These are phyloP conservation scores for Nicotiana rustica DNA, from an alignment of 305 asterid genomes.

Conservation along the genomic window DNA sequence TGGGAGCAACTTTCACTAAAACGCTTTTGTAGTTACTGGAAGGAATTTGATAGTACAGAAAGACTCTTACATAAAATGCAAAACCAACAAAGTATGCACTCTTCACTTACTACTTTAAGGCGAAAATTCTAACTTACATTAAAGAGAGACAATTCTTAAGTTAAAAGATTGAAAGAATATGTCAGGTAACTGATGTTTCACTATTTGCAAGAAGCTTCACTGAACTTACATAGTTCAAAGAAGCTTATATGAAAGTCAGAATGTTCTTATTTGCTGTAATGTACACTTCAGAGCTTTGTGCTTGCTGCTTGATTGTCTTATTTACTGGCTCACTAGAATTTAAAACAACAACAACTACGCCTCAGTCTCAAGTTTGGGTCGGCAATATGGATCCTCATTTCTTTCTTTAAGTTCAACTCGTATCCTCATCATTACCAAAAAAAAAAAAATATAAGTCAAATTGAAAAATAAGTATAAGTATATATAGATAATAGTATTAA, in stretches of 20 bases:
- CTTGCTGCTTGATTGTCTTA: background rate
- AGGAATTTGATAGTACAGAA: background rate
- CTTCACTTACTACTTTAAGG: background rate
- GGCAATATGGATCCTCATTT: no score
- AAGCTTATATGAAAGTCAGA: background rate
- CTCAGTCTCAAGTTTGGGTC: no score
- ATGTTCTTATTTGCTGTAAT: background rate
- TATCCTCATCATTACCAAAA: no score
- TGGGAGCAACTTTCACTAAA: background rate
- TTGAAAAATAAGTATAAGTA: no score
- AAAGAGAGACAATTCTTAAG: background rate
- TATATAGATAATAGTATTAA: no score
- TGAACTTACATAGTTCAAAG: background rate
- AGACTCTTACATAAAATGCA: constrained; percentile 14
- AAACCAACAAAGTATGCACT: constrained; percentile 23
- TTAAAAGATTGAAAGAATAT: background rate
- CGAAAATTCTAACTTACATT: background rate
- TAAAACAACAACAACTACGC: no score
- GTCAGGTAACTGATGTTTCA: background rate
- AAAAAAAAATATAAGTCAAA: no score
- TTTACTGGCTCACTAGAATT: background rate
- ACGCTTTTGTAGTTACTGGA: background rate
- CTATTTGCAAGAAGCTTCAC: background rate
- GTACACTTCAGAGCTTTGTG: background rate
- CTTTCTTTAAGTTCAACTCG: no score